Evolutionary conservation across 2,329 filamentous ascomycete genomes (phyloP).

Genomic region (Cadophora luteo-olivacea): DNA sequence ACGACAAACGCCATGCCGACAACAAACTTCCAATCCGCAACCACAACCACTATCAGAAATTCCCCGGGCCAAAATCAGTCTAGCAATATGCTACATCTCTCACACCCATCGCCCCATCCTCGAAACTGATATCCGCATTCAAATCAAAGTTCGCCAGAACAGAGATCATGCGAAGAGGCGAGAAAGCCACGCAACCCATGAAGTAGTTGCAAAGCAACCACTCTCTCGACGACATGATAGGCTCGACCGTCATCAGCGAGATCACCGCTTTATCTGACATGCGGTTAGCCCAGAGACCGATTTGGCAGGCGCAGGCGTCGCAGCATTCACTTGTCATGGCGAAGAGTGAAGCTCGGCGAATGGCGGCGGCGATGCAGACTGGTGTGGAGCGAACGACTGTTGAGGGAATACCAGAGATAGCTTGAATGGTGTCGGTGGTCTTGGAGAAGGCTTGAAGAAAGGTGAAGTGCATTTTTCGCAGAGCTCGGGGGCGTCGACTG

Average conservation of each 20-base stretch:
- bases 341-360: conserved; percentile 21
- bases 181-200: conserved; percentile 22
- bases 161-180: conserved; percentile 14
- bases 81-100: conserved; percentile 1
- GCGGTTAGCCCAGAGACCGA: conserved; percentile 19
- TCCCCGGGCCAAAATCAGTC: too few relatives aligned
- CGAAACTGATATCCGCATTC: conserved; percentile 9
- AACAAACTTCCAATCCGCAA: neutral
- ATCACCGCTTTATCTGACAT: conserved; percentile 14
- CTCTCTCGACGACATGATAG: conserved; percentile 2
- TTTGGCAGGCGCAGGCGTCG: conserved; percentile 16
- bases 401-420: conserved; percentile 6
- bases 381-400: neutral
- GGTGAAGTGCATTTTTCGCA: neutral
- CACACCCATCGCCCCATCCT: conserved; percentile 4
- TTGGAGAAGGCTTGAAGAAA: neutral
- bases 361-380: conserved; percentile 15
- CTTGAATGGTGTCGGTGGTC: conserved; percentile 1
- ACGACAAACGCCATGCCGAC: neutral
- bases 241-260: conserved; percentile 7
- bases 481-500: neutral
- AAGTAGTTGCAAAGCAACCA: conserved; percentile 22
- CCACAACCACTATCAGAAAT: neutral
- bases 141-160: conserved; percentile 11
- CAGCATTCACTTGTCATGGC: conserved; percentile 16